Conservation (phyloP, 2,329 filamentous ascomycete species). For the Exophiala calicioides region DNA sequence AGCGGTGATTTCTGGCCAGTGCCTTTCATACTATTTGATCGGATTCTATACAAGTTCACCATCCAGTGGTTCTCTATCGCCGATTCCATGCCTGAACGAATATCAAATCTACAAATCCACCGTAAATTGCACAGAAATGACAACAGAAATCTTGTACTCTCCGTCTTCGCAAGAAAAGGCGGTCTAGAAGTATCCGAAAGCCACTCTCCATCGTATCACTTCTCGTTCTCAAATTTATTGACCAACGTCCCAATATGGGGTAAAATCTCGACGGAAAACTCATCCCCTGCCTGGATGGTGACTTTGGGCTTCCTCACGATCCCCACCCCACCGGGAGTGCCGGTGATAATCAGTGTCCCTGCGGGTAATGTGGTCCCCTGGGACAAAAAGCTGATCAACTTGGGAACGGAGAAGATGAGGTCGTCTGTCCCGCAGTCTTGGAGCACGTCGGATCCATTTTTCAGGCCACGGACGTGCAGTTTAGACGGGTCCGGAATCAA, state of each 20-base stretch:
- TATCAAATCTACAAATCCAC: too few species aligned
- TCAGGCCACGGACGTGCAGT: slow-evolving; percentile 37
- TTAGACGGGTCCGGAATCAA: slow-evolving; percentile 37
- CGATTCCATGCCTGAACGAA: too few species aligned
- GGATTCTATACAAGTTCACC: too few species aligned
- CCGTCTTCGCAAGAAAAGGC: neutral
- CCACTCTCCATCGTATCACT: neutral
- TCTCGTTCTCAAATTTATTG: slow-evolving; percentile 37
- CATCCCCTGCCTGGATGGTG: slow-evolving; percentile 40
- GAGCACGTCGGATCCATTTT: slow-evolving; percentile 40
- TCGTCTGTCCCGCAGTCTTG: slow-evolving; percentile 43
- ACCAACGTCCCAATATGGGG: slow-evolving; percentile 53
- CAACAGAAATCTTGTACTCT: too few species aligned
- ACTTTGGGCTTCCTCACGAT: slow-evolving; percentile 44
- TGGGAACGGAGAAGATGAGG: slow-evolving; percentile 43
- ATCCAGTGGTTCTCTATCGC: too few species aligned
- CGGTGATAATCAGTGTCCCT: slow-evolving; percentile 46
- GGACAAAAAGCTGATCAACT: slow-evolving; percentile 40
- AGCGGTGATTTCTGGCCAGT: too few species aligned
- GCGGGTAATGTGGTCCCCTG: slow-evolving; percentile 42
- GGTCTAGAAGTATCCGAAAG: neutral
- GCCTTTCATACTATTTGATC: too few species aligned
- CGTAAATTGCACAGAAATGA: too few species aligned
- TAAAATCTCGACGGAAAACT: slow-evolving; percentile 51
- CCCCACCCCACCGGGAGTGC: slow-evolving; percentile 48